phyloP scores from a whole-genome alignment of 1,284 basidiomycete species.

The Malassezia nana region DNA sequence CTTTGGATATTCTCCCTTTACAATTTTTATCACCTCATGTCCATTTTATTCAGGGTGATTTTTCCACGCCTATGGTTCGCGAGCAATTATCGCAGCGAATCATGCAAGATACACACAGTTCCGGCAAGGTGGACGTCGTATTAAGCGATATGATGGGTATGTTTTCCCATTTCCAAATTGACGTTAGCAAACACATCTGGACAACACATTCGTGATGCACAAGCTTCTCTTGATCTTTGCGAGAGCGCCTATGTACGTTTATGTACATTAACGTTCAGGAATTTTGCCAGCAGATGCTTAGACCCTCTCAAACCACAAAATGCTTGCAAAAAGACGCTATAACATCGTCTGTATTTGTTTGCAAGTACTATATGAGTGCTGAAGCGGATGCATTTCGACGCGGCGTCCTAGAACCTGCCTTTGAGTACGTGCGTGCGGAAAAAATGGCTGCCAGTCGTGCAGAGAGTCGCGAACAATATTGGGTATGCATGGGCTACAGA shows the following conservation, averaged over 20 bases:
- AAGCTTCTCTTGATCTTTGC: slow-evolving; percentile 17
- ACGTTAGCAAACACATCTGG: slow-evolving; percentile 14
- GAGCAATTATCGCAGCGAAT: slow-evolving; percentile 14
- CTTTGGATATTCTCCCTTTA: slow-evolving; percentile 27
- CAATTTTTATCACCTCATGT: slow-evolving; percentile 12
- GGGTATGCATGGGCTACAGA: slow-evolving; percentile 25
- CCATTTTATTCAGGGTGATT: slow-evolving; percentile 28
- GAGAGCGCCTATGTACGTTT: slow-evolving; percentile 7
- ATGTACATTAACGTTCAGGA: not conserved
- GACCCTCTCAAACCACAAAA: not conserved
- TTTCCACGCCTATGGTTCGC: slow-evolving; percentile 20
- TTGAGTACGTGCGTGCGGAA: slow-evolving; percentile 28
- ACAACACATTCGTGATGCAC: slow-evolving; percentile 8
- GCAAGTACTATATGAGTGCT: slow-evolving; percentile 35
- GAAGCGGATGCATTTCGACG: slow-evolving; percentile 32
- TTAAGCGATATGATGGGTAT: slow-evolving; percentile 43
- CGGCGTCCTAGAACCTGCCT: slow-evolving; percentile 25
- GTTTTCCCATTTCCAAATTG: not conserved
- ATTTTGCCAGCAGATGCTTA: slow-evolving; percentile 4
- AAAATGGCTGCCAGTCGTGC: slow-evolving; percentile 37
- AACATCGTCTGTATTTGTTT: slow-evolving; percentile 12
- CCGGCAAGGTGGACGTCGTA: slow-evolving; percentile 24
- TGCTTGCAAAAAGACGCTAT: not conserved
- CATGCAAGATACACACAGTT: not conserved
- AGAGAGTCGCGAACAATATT: slow-evolving; percentile 36